phyloP scores from a whole-genome alignment of 352 stramenopile species.

The Albugo candida region DNA sequence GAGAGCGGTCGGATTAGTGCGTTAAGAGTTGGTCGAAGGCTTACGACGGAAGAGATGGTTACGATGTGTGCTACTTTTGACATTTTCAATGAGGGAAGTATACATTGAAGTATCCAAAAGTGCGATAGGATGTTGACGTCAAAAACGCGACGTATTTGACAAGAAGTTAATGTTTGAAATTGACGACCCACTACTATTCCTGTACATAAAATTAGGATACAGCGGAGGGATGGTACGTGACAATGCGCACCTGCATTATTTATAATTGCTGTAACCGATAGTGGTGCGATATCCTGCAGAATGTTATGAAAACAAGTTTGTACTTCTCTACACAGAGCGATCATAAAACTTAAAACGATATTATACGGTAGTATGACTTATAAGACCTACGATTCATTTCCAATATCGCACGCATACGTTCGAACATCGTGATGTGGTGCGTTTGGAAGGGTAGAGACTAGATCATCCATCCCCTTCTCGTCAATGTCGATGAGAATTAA shows the following conservation, averaged over 20 bases:
- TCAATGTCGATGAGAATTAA: constrained; percentile 49
- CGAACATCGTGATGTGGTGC: constrained; percentile 6
- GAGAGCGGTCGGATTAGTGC: too few relatives aligned
- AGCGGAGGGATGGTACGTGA: too few relatives aligned
- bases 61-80: constrained; percentile 27
- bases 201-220: constrained; percentile 1
- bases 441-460: background rate
- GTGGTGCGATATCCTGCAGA: constrained; percentile 13
- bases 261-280: constrained; percentile 27
- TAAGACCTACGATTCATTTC: constrained; percentile 23
- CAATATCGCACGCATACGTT: constrained; percentile 37
- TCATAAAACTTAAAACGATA: background rate
- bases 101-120: constrained; percentile 44
- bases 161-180: constrained; percentile 18
- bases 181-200: constrained; percentile 24
- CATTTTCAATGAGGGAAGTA: constrained; percentile 45
- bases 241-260: constrained; percentile 27
- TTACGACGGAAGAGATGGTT: constrained; percentile 51
- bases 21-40: background rate
- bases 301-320: constrained; percentile 13
- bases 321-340: constrained; percentile 12
- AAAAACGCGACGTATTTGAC: constrained; percentile 30
- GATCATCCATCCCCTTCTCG: constrained; percentile 11
- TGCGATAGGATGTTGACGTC: constrained; percentile 45
- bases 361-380: background rate